These are phyloP conservation scores for Sporisorium scitamineum DNA, from an alignment of 1,284 basidiomycete genomes.

Conservation along the genomic window DNA sequence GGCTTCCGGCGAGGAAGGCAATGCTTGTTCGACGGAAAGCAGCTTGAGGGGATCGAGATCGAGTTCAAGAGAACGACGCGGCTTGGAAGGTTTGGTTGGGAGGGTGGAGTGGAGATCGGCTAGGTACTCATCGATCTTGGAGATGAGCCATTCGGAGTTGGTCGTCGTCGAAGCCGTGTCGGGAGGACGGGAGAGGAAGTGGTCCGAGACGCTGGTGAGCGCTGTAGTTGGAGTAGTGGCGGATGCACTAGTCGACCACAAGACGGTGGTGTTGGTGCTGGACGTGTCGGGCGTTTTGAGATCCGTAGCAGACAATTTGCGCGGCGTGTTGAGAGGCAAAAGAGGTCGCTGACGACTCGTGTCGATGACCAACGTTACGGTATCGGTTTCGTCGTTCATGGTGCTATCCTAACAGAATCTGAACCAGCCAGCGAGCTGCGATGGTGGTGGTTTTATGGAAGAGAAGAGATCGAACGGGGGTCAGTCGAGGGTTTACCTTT, in stretches of 20 bases:
- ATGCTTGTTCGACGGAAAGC: constrained; percentile 1
- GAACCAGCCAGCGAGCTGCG: no score
- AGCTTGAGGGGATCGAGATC: background rate
- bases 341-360: constrained; percentile 24
- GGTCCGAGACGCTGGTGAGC: no score
- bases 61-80: constrained; percentile 4
- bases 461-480: background rate
- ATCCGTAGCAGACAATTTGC: background rate
- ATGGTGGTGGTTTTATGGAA: background rate
- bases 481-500: background rate
- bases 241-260: constrained; percentile 8
- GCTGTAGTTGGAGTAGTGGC: constrained; percentile 6
- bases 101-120: constrained; percentile 10
- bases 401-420: background rate
- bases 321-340: background rate
- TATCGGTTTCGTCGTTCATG: background rate
- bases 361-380: constrained; percentile 23
- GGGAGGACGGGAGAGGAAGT: background rate
- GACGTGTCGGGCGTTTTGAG: background rate
- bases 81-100: background rate
- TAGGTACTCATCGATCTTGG: constrained; percentile 44
- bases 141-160: constrained; percentile 21
- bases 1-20: constrained; percentile 10
- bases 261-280: background rate
- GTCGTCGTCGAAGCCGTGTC: background rate